These are phyloP conservation scores for Quercus ilex DNA, from an alignment of 306 rosid species.

Conservation along the genomic window DNA sequence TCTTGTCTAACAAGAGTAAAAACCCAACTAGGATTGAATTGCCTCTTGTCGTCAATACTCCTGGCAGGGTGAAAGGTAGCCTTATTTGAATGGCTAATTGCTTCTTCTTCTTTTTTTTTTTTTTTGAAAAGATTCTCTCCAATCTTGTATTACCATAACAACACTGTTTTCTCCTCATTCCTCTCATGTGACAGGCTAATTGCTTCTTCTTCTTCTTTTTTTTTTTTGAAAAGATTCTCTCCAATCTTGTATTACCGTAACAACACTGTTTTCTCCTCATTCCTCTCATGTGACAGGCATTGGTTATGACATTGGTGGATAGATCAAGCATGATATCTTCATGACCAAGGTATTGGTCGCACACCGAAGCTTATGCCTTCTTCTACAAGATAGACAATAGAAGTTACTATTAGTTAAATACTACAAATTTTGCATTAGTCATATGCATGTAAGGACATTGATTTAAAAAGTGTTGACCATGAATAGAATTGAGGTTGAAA, in stretches of 20 bases:
- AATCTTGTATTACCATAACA: slow-evolving; percentile 3
- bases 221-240: neutral
- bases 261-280: slow-evolving; percentile 13
- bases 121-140: slow-evolving; percentile 1
- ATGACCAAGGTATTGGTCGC: no score
- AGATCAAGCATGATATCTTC: slow-evolving; percentile 33
- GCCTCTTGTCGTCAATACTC: slow-evolving; percentile 87
- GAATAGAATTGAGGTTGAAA: no score
- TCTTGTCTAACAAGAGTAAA: slow-evolving; percentile 26
- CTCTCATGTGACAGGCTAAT: slow-evolving; percentile 2
- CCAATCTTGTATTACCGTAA: neutral
- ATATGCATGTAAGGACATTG: no score
- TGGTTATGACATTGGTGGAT: slow-evolving; percentile 80
- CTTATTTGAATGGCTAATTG: neutral
- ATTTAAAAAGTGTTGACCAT: no score
- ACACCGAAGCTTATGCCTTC: no score
- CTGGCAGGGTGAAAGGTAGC: slow-evolving; percentile 96
- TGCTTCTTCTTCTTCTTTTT: neutral
- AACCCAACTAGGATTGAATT: slow-evolving; percentile 35
- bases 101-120: neutral
- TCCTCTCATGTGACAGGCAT: slow-evolving; percentile 49
- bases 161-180: slow-evolving; percentile 13
- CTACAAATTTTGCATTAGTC: no score
- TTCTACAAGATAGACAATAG: no score
- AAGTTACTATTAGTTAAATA: no score